phyloP scores from a whole-genome alignment of 352 stramenopile genomes.

The Blastocystis sp. region DNA sequence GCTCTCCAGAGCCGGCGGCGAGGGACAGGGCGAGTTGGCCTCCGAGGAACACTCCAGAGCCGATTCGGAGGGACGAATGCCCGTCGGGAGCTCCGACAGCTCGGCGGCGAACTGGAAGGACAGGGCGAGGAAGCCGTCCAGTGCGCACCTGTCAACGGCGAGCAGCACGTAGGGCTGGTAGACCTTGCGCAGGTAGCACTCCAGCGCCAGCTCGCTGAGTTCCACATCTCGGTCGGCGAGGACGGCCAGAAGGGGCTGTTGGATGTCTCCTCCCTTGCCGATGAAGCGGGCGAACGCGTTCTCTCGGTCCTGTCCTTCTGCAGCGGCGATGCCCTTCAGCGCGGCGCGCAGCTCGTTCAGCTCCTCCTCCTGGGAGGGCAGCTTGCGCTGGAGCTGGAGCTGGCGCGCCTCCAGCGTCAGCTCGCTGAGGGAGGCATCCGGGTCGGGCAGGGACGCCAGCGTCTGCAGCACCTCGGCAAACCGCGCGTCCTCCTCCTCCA shows the following conservation, averaged over 20 bases:
- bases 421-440: slow-evolving; percentile 83
- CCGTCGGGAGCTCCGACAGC: slow-evolving; percentile 42
- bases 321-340: slow-evolving; percentile 25
- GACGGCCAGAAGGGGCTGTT: slow-evolving; percentile 70
- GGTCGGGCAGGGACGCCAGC: slow-evolving; percentile 78
- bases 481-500: slow-evolving; percentile 73
- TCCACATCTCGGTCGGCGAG: slow-evolving; percentile 71
- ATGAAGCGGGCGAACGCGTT: slow-evolving; percentile 45
- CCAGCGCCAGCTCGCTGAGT: slow-evolving; percentile 77
- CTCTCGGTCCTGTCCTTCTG: slow-evolving; percentile 12
- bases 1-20: not conserved
- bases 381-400: slow-evolving; percentile 91
- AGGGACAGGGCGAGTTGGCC: not conserved
- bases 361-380: slow-evolving; percentile 88
- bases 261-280: slow-evolving; percentile 40
- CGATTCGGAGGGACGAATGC: slow-evolving; percentile 12
- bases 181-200: slow-evolving; percentile 80
- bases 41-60: not conserved
- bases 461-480: slow-evolving; percentile 82
- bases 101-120: slow-evolving; percentile 60
- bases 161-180: slow-evolving; percentile 81
- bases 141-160: slow-evolving; percentile 71
- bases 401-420: slow-evolving; percentile 89
- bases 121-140: slow-evolving; percentile 48
- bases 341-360: slow-evolving; percentile 74